Conservation (phyloP, 495 filamentous ascomycete species). For the Xylaria acuta region DNA sequence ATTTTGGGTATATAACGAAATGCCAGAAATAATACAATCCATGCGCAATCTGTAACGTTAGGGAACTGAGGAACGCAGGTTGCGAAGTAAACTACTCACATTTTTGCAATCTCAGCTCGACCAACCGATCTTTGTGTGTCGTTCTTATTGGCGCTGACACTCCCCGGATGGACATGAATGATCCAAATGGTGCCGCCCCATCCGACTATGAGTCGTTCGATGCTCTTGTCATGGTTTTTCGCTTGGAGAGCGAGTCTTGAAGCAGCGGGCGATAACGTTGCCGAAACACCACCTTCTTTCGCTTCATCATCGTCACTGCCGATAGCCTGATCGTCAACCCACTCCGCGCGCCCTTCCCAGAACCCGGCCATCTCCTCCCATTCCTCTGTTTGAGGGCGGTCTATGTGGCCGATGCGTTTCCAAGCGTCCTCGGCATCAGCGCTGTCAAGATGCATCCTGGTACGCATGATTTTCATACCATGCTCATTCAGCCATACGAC, state of each 20-base stretch:
- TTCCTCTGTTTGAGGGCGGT: constrained; percentile 74
- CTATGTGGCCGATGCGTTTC: constrained; percentile 95
- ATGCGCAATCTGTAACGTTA: constrained; percentile 76
- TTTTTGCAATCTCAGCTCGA: constrained; percentile 85
- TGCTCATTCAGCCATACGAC: constrained; percentile 95
- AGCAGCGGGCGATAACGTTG: constrained; percentile 50
- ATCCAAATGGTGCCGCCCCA: constrained; percentile 98
- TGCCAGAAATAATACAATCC: constrained; percentile 95
- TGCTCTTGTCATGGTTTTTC: constrained; percentile 48
- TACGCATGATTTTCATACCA: constrained; percentile 96
- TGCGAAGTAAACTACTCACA: constrained; percentile 61
- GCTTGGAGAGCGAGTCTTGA: constrained; percentile 53
- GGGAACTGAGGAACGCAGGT: constrained; percentile 13
- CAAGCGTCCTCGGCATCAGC: constrained; percentile 82
- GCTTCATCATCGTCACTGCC: constrained; percentile 56
- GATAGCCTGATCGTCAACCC: constrained; percentile 83
- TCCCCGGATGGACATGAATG: constrained; percentile 85
- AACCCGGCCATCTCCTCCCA: constrained; percentile 96
- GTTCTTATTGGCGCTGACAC: constrained; percentile 68
- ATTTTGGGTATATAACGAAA: constrained; percentile 94
- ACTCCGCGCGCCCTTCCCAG: constrained; percentile 90
- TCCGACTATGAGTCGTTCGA: constrained; percentile 87
- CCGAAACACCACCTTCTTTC: constrained; percentile 43
- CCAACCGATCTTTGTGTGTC: constrained; percentile 75
- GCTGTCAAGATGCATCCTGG: constrained; percentile 79